Evolutionary conservation across 352 stramenopile species (phyloP).

Genomic region (Elongisporangium senticosum): DNA sequence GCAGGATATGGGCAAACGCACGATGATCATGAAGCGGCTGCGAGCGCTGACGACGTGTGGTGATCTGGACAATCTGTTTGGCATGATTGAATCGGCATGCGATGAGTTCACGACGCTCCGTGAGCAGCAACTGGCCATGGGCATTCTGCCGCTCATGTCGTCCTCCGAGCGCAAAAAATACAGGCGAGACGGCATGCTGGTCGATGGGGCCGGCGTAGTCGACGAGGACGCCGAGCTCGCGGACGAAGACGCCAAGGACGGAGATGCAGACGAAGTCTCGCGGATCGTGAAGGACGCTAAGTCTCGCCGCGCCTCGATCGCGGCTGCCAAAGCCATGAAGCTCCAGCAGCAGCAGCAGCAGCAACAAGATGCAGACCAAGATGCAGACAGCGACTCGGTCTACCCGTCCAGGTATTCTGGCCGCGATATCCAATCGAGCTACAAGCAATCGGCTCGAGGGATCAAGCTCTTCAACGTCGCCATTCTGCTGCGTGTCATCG

Average conservation of each 20-base stretch:
- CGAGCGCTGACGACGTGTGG: not conserved
- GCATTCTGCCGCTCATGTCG: not conserved
- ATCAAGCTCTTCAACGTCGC: constrained; percentile 56
- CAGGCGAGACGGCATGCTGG: not conserved
- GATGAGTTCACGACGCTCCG: not conserved
- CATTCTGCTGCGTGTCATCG: constrained; percentile 54
- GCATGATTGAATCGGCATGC: not conserved
- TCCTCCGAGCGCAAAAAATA: not conserved
- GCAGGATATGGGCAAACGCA: not conserved
- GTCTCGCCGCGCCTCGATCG: constrained; percentile 24
- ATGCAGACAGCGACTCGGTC: constrained; percentile 11
- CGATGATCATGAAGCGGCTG: not conserved
- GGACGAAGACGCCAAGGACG: constrained; percentile 6
- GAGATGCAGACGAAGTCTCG: constrained; percentile 23
- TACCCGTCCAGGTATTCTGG: constrained; percentile 11
- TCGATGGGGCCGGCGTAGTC: constrained; percentile 1
- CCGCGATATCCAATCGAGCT: constrained; percentile 38
- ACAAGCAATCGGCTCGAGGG: constrained; percentile 41
- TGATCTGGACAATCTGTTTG: not conserved
- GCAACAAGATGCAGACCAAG: not conserved
- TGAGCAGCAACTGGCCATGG: not conserved
- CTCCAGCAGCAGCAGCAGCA: constrained; percentile 5
- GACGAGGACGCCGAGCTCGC: constrained; percentile 11
- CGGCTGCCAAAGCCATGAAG: constrained; percentile 7
- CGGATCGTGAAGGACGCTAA: constrained; percentile 40